Evolutionary conservation across 75 land plant species (phyloP).

Genomic region (Isoetes taiwanensis): DNA sequence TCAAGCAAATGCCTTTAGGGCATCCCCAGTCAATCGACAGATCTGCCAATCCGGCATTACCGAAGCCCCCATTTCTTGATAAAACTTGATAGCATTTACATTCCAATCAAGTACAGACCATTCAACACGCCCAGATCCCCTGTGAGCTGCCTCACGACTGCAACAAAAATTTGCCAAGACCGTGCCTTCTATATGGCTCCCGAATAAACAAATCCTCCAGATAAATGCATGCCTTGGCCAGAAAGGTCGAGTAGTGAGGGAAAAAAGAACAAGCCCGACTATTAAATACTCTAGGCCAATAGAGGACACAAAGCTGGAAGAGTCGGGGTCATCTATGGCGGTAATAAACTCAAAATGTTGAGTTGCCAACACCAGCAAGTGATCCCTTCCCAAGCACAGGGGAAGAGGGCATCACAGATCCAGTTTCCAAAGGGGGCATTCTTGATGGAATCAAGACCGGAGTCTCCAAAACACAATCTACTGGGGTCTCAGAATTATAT

Average conservation of each 20-base stretch:
- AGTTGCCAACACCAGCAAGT: too few relatives aligned
- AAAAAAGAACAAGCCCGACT: conserved; percentile 82
- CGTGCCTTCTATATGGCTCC: conserved; percentile 65
- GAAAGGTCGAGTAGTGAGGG: conserved; percentile 77
- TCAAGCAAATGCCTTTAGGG: conserved; percentile 32
- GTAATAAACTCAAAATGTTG: conserved; percentile 17
- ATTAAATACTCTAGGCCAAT: conserved; percentile 18
- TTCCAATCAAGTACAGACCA: conserved; percentile 98
- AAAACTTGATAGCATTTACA: conserved; percentile 79
- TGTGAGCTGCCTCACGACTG: conserved; percentile 59
- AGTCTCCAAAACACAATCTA: too few relatives aligned
- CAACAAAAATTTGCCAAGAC: conserved; percentile 60
- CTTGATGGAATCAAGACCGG: too few relatives aligned
- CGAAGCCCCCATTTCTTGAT: conserved; percentile 62
- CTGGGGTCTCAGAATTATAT: too few relatives aligned
- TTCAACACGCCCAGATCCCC: conserved; percentile 80
- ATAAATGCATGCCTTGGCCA: conserved; percentile 79
- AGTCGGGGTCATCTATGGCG: conserved; percentile 36
- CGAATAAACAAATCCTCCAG: conserved; percentile 84
- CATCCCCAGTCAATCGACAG: conserved; percentile 59
- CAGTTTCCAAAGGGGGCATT: too few relatives aligned
- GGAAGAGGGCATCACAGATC: too few relatives aligned
- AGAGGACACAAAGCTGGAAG: conserved; percentile 19
- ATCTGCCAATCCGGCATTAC: conserved; percentile 63
- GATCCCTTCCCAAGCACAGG: too few relatives aligned